A percentile compares a stretch with the other conserved stretches of the same genome.
Conservation (phyloP, 805 yeast genomes). For the Jamesozyma jinghongensis region DNA sequence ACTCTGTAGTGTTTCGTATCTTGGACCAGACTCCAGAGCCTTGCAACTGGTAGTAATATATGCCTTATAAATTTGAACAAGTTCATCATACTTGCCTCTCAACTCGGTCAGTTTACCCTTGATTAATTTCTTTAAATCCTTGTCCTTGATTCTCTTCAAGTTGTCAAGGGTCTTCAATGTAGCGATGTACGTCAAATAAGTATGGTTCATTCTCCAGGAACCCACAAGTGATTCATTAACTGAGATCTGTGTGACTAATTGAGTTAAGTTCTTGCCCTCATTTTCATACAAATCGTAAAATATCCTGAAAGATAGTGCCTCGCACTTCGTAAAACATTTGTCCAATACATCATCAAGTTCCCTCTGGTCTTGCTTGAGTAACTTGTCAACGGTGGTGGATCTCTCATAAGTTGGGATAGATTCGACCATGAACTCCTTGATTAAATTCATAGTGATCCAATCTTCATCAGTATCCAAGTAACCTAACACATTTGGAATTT, state of each 20-base stretch:
- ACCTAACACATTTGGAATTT: conserved; percentile 9
- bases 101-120: conserved; percentile 12
- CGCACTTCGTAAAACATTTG: conserved; percentile 6
- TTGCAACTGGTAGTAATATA: conserved; percentile 5
- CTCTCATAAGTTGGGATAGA: conserved; percentile 6
- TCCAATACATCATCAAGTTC: not conserved
- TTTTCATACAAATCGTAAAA: conserved; percentile 16
- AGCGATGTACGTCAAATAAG: conserved; percentile 15
- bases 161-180: conserved; percentile 25
- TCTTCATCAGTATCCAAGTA: conserved; percentile 11
- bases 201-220: conserved; percentile 20
- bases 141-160: conserved; percentile 21
- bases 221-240: not conserved
- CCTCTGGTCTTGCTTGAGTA: not conserved
- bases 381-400: not conserved
- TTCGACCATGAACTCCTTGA: conserved; percentile 20
- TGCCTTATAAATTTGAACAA: conserved; percentile 8
- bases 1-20: conserved; percentile 3
- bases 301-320: conserved; percentile 17
- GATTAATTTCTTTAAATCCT: conserved; percentile 10
- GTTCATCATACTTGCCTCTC: conserved; percentile 19
- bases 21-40: conserved; percentile 4
- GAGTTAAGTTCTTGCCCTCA: conserved; percentile 8
- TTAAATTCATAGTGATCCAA: conserved; percentile 9
- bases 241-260: conserved; percentile 1